phyloP scores from a whole-genome alignment of 257 asterid genomes.

The Solanum bulbocastanum region DNA sequence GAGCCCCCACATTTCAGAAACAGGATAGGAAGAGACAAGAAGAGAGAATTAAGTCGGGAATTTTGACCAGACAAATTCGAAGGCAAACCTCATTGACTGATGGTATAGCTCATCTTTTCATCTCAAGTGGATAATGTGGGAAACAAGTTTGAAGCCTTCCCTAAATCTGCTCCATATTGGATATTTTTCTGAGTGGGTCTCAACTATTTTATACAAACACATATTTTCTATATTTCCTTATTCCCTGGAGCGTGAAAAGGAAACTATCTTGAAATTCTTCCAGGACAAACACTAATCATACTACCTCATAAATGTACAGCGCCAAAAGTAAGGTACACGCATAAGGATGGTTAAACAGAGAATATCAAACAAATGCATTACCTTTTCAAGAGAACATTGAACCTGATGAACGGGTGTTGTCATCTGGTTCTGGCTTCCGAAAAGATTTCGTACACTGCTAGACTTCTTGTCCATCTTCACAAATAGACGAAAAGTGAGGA shows the following conservation, averaged over 20 bases:
- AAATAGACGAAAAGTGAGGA: constrained; percentile 60
- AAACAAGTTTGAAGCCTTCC: not conserved
- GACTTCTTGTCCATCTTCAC: constrained; percentile 70
- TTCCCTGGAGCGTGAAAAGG: not conserved
- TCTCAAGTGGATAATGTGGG: not conserved
- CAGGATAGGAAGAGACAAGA: not conserved
- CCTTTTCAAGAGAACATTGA: constrained; percentile 75
- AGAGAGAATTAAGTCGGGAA: not conserved
- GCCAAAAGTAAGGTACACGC: not conserved
- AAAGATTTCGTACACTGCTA: constrained; percentile 33
- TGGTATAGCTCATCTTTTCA: not conserved
- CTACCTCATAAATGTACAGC: not conserved
- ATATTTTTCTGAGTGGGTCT: not conserved
- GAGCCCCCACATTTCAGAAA: not conserved
- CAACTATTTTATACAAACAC: not conserved
- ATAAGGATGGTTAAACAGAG: not conserved
- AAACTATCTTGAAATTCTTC: not conserved
- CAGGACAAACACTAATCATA: not conserved
- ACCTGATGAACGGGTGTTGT: constrained; percentile 68
- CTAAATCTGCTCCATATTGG: not conserved
- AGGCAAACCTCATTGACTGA: not conserved
- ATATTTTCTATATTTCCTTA: not conserved
- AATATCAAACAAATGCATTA: constrained; percentile 2
- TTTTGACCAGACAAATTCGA: not conserved
- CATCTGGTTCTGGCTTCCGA: constrained; percentile 57